Evolutionary conservation across 495 filamentous ascomycete species (phyloP), one percentile per base, ranked within the genome.

Genomic region (Trypethelium eluteriae): DNA sequence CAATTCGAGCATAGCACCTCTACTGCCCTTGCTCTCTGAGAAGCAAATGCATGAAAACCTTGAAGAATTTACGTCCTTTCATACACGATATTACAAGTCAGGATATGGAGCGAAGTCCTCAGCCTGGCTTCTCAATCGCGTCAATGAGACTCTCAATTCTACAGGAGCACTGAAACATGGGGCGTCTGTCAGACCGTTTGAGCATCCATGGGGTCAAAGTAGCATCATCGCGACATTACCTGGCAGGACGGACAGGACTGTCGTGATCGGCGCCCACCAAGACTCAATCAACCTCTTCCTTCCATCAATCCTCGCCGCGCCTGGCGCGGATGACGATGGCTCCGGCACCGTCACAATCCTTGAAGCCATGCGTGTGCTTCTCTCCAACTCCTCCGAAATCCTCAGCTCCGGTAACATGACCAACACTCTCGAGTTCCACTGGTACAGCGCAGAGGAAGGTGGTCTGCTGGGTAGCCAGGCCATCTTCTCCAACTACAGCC

Each of bases 391-490:
- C 9, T 77, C 86, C 35, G 76, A 78, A 34, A 75, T 84, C 63
- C 67, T 81, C 64, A 74, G 77, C 14, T 59, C 53, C 5, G 87
- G 87, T 66, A 80, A 84, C 62, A 81, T 80, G 38, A 73, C 81
- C 67, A 93, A 98, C 76, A 96, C 93, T 0, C 76, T 98, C 69
- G 93, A 97, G 77, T 98, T 98, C 75, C 92, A 96, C 75, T 98
- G 92, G 86, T 98, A 96, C 77, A 88, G 85, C 12, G 93, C 91
- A 0, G 93, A 98, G 74, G 93, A 97, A 75, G 91, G 90, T 18
- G 93, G 93, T 39, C 80, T 98, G 68, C 83, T 96, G 7, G 77
- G 79, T 65, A 76, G 74, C 38, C 92, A 96, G 75, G 91, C 89
- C 39, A 88, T 99, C 75, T 98, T 96, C 77, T 81, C 84, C 12